Evolutionary conservation across 2,329 filamentous ascomycete species (phyloP), one percentile per base, ranked within the genome.

Genomic region (Ambrosiella xylebori): DNA sequence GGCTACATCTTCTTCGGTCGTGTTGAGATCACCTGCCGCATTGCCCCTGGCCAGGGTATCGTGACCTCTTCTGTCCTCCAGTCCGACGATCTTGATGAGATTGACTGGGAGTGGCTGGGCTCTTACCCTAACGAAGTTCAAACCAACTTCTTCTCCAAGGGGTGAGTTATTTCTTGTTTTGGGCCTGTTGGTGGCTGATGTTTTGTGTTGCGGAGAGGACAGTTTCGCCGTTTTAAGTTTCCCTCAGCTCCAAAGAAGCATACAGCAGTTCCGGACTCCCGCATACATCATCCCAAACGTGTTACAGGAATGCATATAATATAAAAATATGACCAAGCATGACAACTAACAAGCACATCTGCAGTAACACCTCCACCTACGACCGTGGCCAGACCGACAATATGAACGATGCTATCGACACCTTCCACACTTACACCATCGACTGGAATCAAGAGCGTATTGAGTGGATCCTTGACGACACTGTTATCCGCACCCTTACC

Each of bases 1-100:
- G 90, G 89, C 78, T 97, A 95, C 76, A 88, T 98, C 70, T 96
- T 97, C 86, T 97, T 95, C 70, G 93, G 93, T 62, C 83, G 83
- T 66, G 80, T 96, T 64, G 86, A 94, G 57, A 81, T 88, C 61
- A 80, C 79, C 37, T 74, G 95, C 66, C 85, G 89, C 70, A 84
- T 86, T 44, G 84, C 93, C 35, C 78, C 85, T 2, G 93, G 91
- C 49, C 75, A 75, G 6, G 93, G 93, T 63, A 86, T 98, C 63
- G 86, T 98, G 62, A 96, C 89, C 72, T 90, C 86, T 63, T 78
- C 87, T 45, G 88, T 97, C 47, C 74, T 98, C 63, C 86, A 95
- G 74, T 96, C 88, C 1, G 87, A 94, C 66, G 80, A 83, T 66
- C 76, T 94, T 17, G 89, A 95, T 68, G 89, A 95, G 76, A 93